These are phyloP conservation scores for Bruguiera sexangula DNA, from an alignment of 345 rosid species.

Conservation along the genomic window DNA sequence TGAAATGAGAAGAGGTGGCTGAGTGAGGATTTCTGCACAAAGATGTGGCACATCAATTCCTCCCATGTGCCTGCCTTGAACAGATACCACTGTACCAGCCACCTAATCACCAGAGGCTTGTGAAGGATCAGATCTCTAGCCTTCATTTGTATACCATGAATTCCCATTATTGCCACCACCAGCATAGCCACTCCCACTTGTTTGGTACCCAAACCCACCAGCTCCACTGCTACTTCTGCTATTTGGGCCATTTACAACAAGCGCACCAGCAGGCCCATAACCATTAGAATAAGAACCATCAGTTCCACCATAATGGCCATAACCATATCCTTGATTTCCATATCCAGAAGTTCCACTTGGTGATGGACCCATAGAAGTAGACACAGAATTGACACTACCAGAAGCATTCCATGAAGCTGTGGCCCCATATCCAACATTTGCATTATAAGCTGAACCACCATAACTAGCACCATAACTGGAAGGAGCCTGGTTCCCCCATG, in stretches of 20 bases:
- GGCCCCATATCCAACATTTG: conserved; percentile 25
- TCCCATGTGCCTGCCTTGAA: conserved; percentile 26
- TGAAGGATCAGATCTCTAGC: conserved; percentile 31
- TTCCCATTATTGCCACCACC: conserved; percentile 25
- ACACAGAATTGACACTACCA: conserved; percentile 20
- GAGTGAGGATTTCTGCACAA: conserved; percentile 3
- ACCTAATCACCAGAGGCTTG: conserved; percentile 28
- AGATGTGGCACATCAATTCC: conserved; percentile 20
- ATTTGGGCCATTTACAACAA: conserved; percentile 20
- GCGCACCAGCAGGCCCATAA: conserved; percentile 27
- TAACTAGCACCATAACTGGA: conserved; percentile 23
- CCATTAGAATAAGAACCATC: conserved; percentile 32
- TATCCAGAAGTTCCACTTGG: conserved; percentile 27
- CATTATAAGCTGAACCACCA: conserved; percentile 26
- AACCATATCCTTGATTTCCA: conserved; percentile 34
- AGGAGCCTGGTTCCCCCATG: conserved; percentile 34
- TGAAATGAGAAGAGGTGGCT: conserved; percentile 6
- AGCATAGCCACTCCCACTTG: conserved; percentile 20
- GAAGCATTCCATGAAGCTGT: conserved; percentile 20
- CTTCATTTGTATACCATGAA: conserved; percentile 24
- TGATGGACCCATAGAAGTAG: conserved; percentile 21
- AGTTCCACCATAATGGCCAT: conserved; percentile 31
- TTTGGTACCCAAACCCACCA: conserved; percentile 22
- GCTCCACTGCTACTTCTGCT: conserved; percentile 11
- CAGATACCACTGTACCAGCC: conserved; percentile 19